These are phyloP conservation scores for Pseudogymnoascus verrucosus DNA, from an alignment of 2,329 filamentous ascomycete genomes.

Conservation along the genomic window DNA sequence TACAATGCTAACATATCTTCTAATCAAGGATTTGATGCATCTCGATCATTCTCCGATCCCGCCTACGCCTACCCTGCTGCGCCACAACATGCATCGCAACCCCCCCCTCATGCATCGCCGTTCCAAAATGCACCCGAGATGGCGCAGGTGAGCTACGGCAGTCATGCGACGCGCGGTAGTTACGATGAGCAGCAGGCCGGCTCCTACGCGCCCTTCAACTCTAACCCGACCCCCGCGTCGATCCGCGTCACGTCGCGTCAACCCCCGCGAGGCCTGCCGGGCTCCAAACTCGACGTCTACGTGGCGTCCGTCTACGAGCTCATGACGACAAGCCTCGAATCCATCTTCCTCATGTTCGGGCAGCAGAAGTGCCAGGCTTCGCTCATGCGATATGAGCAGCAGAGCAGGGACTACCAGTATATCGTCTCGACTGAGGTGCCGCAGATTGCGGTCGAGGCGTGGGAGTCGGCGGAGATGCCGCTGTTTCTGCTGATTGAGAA, in stretches of 20 bases:
- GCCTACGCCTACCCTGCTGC: constrained; percentile 38
- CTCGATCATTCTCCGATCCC: constrained; percentile 29
- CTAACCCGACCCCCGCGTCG: constrained; percentile 43
- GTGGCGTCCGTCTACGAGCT: constrained; percentile 71
- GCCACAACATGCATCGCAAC: constrained; percentile 40
- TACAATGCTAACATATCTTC: constrained; percentile 8
- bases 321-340: constrained; percentile 46
- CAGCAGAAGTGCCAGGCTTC: constrained; percentile 62
- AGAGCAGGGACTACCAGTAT: constrained; percentile 59
- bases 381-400: constrained; percentile 52
- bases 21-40: constrained; percentile 24
- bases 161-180: constrained; percentile 40
- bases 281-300: constrained; percentile 65
- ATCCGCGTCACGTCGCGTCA: constrained; percentile 58
- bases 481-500: constrained; percentile 53
- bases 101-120: constrained; percentile 24
- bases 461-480: constrained; percentile 46
- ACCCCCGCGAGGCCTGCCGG: constrained; percentile 59
- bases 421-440: constrained; percentile 66
- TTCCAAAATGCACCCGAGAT: constrained; percentile 24
- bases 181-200: constrained; percentile 53
- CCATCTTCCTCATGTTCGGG: constrained; percentile 69
- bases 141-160: constrained; percentile 31
- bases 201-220: constrained; percentile 56
- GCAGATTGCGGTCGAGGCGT: constrained; percentile 48